Conservation (phyloP, 2,329 filamentous ascomycete species). For the Periconia macrospinosa region DNA sequence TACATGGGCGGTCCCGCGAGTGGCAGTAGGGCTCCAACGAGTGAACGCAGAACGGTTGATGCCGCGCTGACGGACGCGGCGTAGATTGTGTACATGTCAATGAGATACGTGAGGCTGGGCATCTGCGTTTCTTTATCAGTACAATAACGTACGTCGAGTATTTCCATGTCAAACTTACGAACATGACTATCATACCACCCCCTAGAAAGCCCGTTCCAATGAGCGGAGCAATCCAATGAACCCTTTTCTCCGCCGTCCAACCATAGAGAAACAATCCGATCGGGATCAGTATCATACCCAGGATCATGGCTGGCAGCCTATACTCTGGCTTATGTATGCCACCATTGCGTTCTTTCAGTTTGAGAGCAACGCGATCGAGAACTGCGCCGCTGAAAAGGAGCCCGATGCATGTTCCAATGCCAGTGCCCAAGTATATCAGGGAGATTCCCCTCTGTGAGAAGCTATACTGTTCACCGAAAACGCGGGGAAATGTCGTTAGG, state of each 20-base stretch:
- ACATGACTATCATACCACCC: not conserved
- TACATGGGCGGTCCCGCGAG: constrained; percentile 21
- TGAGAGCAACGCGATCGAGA: constrained; percentile 4
- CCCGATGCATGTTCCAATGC: constrained; percentile 50
- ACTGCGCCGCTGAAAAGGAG: constrained; percentile 9
- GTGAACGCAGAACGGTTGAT: constrained; percentile 20
- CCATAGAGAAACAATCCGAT: constrained; percentile 51
- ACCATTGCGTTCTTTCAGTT: not conserved
- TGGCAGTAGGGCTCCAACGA: constrained; percentile 24
- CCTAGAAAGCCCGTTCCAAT: constrained; percentile 17
- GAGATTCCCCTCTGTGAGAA: constrained; percentile 72
- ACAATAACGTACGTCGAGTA: not conserved
- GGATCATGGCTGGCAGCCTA: constrained; percentile 11
- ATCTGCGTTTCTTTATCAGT: constrained; percentile 6
- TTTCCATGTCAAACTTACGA: not conserved
- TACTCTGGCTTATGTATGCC: constrained; percentile 21
- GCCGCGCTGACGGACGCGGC: constrained; percentile 40
- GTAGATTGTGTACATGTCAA: constrained; percentile 36
- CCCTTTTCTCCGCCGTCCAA: constrained; percentile 54
- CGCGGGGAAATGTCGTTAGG: constrained; percentile 69
- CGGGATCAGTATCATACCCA: constrained; percentile 18
- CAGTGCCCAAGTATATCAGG: constrained; percentile 72
- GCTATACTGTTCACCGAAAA: constrained; percentile 70
- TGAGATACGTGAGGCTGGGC: constrained; percentile 34
- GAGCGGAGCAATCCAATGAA: constrained; percentile 57